Evolutionary conservation across 2,329 filamentous ascomycete species (phyloP), one percentile per base, ranked within the genome.

Genomic region (Lachnellula hyalina): DNA sequence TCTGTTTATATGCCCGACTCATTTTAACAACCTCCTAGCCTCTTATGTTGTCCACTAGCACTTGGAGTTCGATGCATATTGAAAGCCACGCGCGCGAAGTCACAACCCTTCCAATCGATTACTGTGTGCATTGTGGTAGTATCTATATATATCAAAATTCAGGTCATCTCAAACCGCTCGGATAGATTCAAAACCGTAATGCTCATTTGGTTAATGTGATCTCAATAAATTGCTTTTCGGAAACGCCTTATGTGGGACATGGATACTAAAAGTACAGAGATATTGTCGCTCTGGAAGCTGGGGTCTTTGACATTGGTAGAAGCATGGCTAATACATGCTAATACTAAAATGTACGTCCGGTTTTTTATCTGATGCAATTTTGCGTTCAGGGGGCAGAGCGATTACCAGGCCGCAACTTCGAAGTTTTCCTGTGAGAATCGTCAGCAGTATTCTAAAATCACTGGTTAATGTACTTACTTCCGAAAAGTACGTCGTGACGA

Each of bases 401-500:
- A 53, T 59, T 68, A 71, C 69, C 69, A 71, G 51, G 69, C 69
- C 44, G 63, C 56, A 34, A 71, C 69, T 67, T 97, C 93, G 65
- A 96, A 97, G 70, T 96, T 96, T 74, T 97, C 93, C 85, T 92
- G 59, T 35, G 36, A 14, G 54, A 57, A 55, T 61, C 54, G 65
- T 77, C 67, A 76, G 71, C 59, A 47, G 32, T 35, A 48, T 14
- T 49, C 5, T 19, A 42, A 53, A 49, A 36, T 5, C 38, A 38
- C 50, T 23, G 21, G 12, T 0, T 42, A 3, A 9, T 5, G 35
- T 50, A 58, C 76, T 72, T 76, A 90, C 89, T 82, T 97, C 95
- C 21, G 91, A 89, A 72, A 96, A 99, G 74, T 94, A 96, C 4
- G 94, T 97, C 2, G 90, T 91, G 12, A 99, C 91, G 28, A 99